Evolutionary conservation across 2,329 filamentous ascomycete species (phyloP).

Genomic region (Delphinella strobiligena): DNA sequence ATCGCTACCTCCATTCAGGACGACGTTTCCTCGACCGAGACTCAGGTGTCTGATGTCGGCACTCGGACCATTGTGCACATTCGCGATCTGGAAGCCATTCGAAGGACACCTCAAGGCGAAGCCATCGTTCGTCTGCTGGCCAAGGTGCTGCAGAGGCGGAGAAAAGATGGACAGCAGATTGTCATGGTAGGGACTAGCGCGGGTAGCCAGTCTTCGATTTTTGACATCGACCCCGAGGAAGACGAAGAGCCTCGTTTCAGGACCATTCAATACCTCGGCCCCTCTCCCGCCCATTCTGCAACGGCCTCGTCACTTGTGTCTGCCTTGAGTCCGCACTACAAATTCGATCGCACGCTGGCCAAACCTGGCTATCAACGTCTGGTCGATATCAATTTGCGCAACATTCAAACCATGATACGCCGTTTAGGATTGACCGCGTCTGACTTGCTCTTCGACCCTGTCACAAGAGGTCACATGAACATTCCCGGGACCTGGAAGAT

Average conservation of each 20-base stretch:
- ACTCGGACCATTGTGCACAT: slow-evolving; percentile 52
- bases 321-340: neutral
- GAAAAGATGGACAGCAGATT: slow-evolving; percentile 58
- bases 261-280: slow-evolving; percentile 1
- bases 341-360: slow-evolving; percentile 4
- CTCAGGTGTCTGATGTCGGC: no score
- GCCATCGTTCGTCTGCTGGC: slow-evolving; percentile 60
- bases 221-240: slow-evolving; percentile 13
- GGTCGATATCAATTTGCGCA: slow-evolving; percentile 49
- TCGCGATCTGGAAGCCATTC: slow-evolving; percentile 69
- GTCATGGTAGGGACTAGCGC: slow-evolving; percentile 71
- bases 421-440: slow-evolving; percentile 24
- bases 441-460: slow-evolving; percentile 7
- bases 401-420: slow-evolving; percentile 51
- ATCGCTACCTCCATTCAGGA: slow-evolving; percentile 4
- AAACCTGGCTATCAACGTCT: slow-evolving; percentile 15
- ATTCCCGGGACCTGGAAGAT: slow-evolving; percentile 8
- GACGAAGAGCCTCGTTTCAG: slow-evolving; percentile 26
- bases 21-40: slow-evolving; percentile 7
- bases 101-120: slow-evolving; percentile 54
- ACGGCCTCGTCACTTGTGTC: neutral
- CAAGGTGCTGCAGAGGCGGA: slow-evolving; percentile 57
- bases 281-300: slow-evolving; percentile 16
- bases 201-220: slow-evolving; percentile 4
- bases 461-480: slow-evolving; percentile 8